Evolutionary conservation across 1,284 basidiomycete species (phyloP), one percentile per base, ranked within the genome.

Genomic region (Leccinum griseonigrum): DNA sequence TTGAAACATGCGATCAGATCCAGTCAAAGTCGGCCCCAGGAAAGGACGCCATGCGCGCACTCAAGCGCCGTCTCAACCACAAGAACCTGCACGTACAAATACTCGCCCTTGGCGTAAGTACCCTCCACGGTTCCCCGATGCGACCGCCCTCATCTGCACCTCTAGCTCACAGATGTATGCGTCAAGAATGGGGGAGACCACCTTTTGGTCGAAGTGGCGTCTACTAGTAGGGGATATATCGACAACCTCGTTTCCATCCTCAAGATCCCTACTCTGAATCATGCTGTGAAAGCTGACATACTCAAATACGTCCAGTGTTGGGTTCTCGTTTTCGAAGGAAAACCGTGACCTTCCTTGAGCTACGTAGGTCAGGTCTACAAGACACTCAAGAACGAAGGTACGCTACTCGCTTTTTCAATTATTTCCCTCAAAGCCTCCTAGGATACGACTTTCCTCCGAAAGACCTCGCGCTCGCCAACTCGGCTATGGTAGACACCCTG

Each of bases 141-240:
- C 36, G 32, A 48, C 48, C 54, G 54, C 34, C 9, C 66, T 68
- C 57, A 66, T 51, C 59, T 54, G 43, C 56, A 48, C 56, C 58
- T 57, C 2, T 66, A 95, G 92, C 81, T 98, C 56, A 89, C 93
- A 57, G 97, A 99, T 77, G 84, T 91, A 11, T 97, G 95, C 70
- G 86, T 99, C 77, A 99, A 99, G 88, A 99, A 99, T 71, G 95
- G 95, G 10, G 97, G 97, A 0, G 95, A 98, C 67, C 87, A 88
- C 60, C 99, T 99, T 71, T 79, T 99, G 53, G 76, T 76, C 2
- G 94, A 96, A 72, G 78, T 97, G 56, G 87, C 91, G 3, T 94
- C 93, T 13, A 26, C 22, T 26, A 26, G 22, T 26, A 84, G 91
- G 63, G 95, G 97, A 73, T 97, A 98, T 74, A 90, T 97, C 77